Evolutionary conservation across 768 basidiomycete genomes (phyloP).

Genomic region (Rhodotorula toruloides): DNA sequence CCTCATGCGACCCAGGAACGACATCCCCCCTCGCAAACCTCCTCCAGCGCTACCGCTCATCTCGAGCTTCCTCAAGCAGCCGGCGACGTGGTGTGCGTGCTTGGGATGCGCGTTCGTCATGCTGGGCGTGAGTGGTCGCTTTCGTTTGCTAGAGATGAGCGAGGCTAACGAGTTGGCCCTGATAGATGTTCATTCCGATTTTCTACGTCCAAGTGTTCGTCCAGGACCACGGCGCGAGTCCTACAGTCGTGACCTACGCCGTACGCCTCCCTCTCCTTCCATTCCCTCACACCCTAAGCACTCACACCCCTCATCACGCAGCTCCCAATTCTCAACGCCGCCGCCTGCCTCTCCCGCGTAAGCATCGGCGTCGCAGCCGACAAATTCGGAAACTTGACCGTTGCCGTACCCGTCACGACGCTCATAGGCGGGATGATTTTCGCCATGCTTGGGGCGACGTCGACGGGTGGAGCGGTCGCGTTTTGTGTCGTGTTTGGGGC

Average conservation of each 20-base stretch:
- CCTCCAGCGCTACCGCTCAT: slow-evolving; percentile 1
- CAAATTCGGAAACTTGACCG: slow-evolving; percentile 9
- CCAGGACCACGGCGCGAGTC: background rate
- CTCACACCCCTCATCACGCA: background rate
- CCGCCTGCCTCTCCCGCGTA: slow-evolving; percentile 1
- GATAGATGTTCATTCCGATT: slow-evolving; percentile 12
- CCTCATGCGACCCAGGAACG: slow-evolving; percentile 53
- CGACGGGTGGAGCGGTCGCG: background rate
- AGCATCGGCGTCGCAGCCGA: slow-evolving; percentile 8
- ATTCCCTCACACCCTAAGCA: background rate
- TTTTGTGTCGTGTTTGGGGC: slow-evolving; percentile 20
- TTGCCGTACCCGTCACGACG: background rate
- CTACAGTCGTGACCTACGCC: background rate
- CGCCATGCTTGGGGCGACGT: slow-evolving; percentile 19
- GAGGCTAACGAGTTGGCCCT: background rate
- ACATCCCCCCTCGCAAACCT: slow-evolving; percentile 2
- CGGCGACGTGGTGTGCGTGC: background rate
- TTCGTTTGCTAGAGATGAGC: background rate
- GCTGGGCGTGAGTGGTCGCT: background rate
- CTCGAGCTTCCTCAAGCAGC: slow-evolving; percentile 44
- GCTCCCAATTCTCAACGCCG: slow-evolving; percentile 14
- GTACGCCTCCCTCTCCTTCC: background rate
- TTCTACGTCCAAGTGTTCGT: slow-evolving; percentile 6
- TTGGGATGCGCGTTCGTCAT: slow-evolving; percentile 2
- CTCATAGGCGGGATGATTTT: slow-evolving; percentile 7